Evolutionary conservation across 169 alveolate genomes (phyloP), one percentile per base, ranked within the genome.

Genomic region (Plasmodium falciparum): DNA sequence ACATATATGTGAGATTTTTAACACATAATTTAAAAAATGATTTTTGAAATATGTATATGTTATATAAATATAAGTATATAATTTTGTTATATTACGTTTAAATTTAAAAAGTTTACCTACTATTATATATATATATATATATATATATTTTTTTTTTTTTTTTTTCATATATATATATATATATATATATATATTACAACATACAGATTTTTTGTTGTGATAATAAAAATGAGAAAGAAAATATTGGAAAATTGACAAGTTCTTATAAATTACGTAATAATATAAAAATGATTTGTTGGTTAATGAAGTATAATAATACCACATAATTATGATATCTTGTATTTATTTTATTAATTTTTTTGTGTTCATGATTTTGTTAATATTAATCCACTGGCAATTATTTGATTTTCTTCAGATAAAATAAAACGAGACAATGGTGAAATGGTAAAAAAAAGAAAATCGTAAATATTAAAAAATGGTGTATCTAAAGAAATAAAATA

Each of bases 381-480:
- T 26, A 80, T 63, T 62, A 80, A 80, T 33, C 90, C 90, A 58
- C 90, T 80, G 52, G 90, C 90, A 66, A 80, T 80, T 52, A 80
- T 69, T 80, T 69, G 24, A 62, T 80, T 80, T 80, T 67, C 80
- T 73, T 80, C 90, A 80, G 90, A 67, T 33, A 80, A 73, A 67
- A 80, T 80, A 69, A 80, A 63, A 62, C 90, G 90, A n/a, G 90
- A 80, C 22, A 80, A 73, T 49, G 90, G 90, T 58, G 90, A 80
- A 61, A 80, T 58, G 61, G 66, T 33, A 50, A 71, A 80, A 6
- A 80, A 56, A 15, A 80, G 83, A 43, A 80, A 73, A 47, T 80
- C 90, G 62, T 80, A 80, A 62, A 50, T 63, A 61, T 73, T 80
- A 49, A 80, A 80, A 80, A 80, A 80, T 62, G 43, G 62, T 33